Conservation (phyloP, 352 stramenopile species). For the Globisporangium emineosum region DNA sequence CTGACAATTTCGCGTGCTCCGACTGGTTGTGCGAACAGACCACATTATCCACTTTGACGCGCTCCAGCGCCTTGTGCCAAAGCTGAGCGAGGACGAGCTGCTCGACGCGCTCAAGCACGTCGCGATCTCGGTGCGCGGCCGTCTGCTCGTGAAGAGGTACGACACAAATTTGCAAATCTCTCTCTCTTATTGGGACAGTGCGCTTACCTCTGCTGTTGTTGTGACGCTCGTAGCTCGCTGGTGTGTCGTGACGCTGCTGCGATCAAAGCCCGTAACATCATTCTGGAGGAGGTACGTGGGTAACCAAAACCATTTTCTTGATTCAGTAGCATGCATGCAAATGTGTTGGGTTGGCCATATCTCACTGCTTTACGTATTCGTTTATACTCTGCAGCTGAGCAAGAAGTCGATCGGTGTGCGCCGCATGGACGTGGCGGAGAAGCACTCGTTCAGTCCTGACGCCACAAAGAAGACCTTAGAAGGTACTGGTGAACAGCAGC, state of each 20-base stretch:
- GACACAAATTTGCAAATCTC: background rate
- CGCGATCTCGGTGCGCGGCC: constrained; percentile 38
- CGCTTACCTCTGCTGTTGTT: background rate
- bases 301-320: background rate
- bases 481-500: constrained; percentile 20
- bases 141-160: constrained; percentile 43
- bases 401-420: constrained; percentile 35
- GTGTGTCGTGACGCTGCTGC: constrained; percentile 32
- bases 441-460: constrained; percentile 35
- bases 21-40: constrained; percentile 24
- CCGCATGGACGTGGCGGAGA: constrained; percentile 45
- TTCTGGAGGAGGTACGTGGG: constrained; percentile 58
- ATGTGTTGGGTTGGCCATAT: background rate
- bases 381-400: constrained; percentile 28
- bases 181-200: background rate
- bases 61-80: constrained; percentile 35
- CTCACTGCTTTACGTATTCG: too few relatives aligned
- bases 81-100: constrained; percentile 33
- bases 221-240: constrained; percentile 21
- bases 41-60: constrained; percentile 48
- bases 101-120: constrained; percentile 40
- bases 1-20: background rate
- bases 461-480: constrained; percentile 45
- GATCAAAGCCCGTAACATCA: constrained; percentile 35
- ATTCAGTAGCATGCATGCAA: background rate